Evolutionary conservation across 495 filamentous ascomycete species (phyloP).

Genomic region (Beverwykella pulmonaria): DNA sequence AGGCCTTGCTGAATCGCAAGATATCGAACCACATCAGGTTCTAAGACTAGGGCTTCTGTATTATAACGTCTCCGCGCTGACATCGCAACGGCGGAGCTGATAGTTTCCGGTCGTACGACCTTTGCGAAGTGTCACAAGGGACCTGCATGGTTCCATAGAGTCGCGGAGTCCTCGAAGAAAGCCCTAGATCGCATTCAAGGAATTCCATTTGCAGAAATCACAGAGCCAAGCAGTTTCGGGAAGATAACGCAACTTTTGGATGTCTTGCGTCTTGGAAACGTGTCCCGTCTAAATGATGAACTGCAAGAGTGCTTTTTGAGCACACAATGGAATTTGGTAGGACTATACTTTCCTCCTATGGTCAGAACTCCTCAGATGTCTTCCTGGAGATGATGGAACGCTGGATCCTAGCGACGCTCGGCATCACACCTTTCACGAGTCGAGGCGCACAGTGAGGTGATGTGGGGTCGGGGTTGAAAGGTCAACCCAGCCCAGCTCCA

Average conservation of each 20-base stretch:
- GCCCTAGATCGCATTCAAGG: background rate
- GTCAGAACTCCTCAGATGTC: too few species aligned
- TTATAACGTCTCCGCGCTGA: background rate
- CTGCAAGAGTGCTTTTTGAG: too few species aligned
- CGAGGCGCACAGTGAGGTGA: background rate
- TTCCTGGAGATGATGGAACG: background rate
- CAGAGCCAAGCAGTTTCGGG: background rate
- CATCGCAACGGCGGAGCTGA: too few species aligned
- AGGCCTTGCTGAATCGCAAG: background rate
- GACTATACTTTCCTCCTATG: too few species aligned
- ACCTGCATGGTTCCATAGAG: background rate
- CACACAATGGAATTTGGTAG: too few species aligned
- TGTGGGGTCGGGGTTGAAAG: background rate
- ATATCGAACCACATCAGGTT: slow-evolving; percentile 7
- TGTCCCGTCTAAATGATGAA: background rate
- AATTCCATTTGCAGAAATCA: background rate
- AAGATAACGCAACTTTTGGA: background rate
- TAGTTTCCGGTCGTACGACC: background rate
- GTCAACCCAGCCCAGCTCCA: background rate
- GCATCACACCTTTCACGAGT: background rate
- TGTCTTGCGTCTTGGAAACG: background rate
- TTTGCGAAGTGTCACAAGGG: background rate
- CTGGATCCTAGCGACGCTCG: background rate
- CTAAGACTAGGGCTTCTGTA: background rate
- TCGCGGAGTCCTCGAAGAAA: background rate